phyloP scores from a whole-genome alignment of 306 rosid species.

The Inga leiocalycina region DNA sequence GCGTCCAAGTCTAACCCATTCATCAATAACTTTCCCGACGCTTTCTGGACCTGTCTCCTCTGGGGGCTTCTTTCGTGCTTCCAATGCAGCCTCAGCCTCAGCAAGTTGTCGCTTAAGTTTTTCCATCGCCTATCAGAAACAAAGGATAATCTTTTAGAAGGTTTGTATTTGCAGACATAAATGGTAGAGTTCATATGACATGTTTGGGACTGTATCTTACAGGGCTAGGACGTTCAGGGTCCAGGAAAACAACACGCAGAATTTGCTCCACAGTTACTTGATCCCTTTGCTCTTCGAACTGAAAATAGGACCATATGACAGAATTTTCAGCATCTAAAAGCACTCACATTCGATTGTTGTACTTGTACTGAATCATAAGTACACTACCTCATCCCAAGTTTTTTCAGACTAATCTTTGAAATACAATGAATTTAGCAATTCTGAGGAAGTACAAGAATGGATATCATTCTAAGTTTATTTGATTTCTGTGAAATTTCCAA shows the following conservation, averaged over 20 bases:
- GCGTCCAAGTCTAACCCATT: slow-evolving; percentile 88
- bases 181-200: slow-evolving; percentile 1
- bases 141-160: not conserved
- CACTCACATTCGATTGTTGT: not conserved
- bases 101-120: slow-evolving; percentile 85
- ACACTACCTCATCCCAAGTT: not conserved
- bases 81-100: slow-evolving; percentile 87
- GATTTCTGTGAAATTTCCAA: not conserved
- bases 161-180: not conserved
- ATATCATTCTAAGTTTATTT: not conserved
- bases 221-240: slow-evolving; percentile 73
- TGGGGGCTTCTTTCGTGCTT: slow-evolving; percentile 74
- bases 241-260: slow-evolving; percentile 85
- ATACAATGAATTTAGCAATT: not conserved
- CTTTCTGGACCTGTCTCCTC: slow-evolving; percentile 77
- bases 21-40: slow-evolving; percentile 89
- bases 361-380: not conserved
- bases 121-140: slow-evolving; percentile 66
- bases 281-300: slow-evolving; percentile 98
- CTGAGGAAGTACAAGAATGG: not conserved
- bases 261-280: slow-evolving; percentile 89
- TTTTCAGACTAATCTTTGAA: not conserved
- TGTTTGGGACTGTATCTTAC: slow-evolving; percentile 46
- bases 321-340: slow-evolving; percentile 23
- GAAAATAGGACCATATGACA: slow-evolving; percentile 29